A percentile compares a stretch with the other conserved stretches of the same genome.
phyloP scores from a whole-genome alignment of 306 rosid genomes.

The Malus sieversii region DNA sequence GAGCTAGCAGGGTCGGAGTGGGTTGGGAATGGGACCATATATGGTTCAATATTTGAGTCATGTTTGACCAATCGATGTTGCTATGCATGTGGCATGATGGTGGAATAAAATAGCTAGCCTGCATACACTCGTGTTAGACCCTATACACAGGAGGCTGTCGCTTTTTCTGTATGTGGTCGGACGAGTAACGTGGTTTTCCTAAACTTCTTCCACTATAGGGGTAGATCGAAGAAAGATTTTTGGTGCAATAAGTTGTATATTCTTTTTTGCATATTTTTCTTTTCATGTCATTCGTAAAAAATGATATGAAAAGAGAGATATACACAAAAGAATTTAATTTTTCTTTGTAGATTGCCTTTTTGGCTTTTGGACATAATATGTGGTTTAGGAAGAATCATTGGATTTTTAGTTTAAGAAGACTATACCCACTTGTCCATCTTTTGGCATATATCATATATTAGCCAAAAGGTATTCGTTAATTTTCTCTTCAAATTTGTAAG shows the following conservation, averaged over 20 bases:
- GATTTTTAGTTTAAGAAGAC: neutral
- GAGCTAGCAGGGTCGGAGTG: neutral
- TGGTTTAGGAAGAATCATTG: neutral
- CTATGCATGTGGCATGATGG: conserved; percentile 1
- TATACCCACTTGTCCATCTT: neutral
- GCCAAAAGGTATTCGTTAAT: neutral
- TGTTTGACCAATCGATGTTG: neutral
- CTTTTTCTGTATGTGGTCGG: no score
- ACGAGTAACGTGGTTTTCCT: no score
- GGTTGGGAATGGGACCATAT: neutral
- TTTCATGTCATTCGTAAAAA: no score
- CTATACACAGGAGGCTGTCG: no score
- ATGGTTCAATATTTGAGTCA: neutral
- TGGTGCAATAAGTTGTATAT: neutral
- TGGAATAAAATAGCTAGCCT: neutral
- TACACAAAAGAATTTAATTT: no score
- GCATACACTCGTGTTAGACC: neutral
- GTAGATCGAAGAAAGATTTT: neutral
- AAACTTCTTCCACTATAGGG: no score
- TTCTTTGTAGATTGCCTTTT: neutral
- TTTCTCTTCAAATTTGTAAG: no score
- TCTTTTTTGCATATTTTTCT: no score
- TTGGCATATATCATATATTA: neutral
- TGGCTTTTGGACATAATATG: neutral
- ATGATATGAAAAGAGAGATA: neutral